Percentiles rank a stretch among this genome's conserved stretches.
These are phyloP conservation scores for Blastocystis sp. DNA, from an alignment of 352 stramenopile species.

Conservation along the genomic window DNA sequence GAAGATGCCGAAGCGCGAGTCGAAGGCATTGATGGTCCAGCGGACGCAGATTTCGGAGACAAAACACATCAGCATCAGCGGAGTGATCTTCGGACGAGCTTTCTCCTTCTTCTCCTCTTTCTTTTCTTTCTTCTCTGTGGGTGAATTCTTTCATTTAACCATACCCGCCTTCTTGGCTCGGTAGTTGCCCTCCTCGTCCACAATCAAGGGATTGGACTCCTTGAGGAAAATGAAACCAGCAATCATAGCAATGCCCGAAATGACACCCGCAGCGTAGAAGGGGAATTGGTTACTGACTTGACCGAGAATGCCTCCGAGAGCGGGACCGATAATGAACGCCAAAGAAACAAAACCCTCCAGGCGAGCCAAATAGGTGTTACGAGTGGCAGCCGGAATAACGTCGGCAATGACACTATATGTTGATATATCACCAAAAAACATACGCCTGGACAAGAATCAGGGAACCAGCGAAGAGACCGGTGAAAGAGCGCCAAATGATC, in stretches of 20 bases:
- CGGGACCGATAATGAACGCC: conserved; percentile 40
- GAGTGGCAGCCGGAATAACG: background rate
- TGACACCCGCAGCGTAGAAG: background rate
- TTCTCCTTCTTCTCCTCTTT: background rate
- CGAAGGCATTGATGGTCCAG: background rate
- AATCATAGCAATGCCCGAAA: conserved; percentile 21
- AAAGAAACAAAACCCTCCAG: background rate
- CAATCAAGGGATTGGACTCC: conserved; percentile 6
- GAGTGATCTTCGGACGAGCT: background rate
- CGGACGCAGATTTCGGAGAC: background rate
- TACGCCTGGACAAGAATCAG: conserved; percentile 24
- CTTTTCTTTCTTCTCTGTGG: background rate
- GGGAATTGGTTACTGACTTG: conserved; percentile 11
- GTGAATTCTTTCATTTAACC: background rate
- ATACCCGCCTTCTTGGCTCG: background rate
- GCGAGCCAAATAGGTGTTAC: background rate
- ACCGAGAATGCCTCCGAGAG: conserved; percentile 6
- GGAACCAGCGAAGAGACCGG: conserved; percentile 42
- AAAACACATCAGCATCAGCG: background rate
- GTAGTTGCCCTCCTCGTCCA: background rate
- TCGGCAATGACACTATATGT: conserved; percentile 3
- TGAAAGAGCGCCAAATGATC: conserved; percentile 38
- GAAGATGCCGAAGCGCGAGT: background rate
- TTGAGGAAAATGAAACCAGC: conserved; percentile 11
- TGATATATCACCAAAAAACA: too few relatives aligned